A percentile compares a stretch with the other conserved stretches of the same genome.
These are phyloP conservation scores for Venturia effusa DNA, from an alignment of 2,329 filamentous ascomycete genomes.

Conservation along the genomic window DNA sequence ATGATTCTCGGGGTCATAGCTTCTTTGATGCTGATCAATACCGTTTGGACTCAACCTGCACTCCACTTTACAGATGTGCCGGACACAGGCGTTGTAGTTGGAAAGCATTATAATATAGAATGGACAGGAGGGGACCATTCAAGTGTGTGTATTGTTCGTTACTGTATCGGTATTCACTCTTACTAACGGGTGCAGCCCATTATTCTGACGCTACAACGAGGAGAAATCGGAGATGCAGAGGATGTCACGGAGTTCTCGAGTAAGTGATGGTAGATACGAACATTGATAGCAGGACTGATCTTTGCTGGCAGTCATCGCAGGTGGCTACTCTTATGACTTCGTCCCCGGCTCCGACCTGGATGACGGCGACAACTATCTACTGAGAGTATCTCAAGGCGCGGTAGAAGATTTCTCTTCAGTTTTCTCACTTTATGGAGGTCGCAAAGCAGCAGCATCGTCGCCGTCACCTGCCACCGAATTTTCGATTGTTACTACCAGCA, in stretches of 20 bases:
- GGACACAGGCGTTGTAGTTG: not conserved
- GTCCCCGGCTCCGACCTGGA: not conserved
- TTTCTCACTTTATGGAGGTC: not conserved
- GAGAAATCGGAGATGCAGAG: not conserved
- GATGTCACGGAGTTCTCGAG: not conserved
- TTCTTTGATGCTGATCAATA: not conserved
- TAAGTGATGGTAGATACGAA: not conserved
- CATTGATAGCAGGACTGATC: not conserved
- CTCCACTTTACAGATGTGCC: not conserved
- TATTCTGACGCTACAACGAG: not conserved
- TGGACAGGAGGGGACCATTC: not conserved
- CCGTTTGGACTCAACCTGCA: not conserved
- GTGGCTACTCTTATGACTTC: not conserved
- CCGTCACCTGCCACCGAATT: not conserved
- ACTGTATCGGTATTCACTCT: not conserved
- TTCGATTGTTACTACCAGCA: not conserved
- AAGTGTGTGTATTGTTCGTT: not conserved
- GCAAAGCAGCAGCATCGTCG: not conserved
- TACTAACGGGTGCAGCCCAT: not conserved
- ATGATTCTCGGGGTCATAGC: not conserved
- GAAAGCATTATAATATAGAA: not conserved
- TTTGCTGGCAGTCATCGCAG: not conserved
- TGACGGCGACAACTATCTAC: conserved; percentile 1
- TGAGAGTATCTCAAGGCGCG: not conserved
- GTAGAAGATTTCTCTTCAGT: not conserved